Evolutionary conservation across 148 eudicot species (phyloP).

Genomic region (Chenopodium suecicum): DNA sequence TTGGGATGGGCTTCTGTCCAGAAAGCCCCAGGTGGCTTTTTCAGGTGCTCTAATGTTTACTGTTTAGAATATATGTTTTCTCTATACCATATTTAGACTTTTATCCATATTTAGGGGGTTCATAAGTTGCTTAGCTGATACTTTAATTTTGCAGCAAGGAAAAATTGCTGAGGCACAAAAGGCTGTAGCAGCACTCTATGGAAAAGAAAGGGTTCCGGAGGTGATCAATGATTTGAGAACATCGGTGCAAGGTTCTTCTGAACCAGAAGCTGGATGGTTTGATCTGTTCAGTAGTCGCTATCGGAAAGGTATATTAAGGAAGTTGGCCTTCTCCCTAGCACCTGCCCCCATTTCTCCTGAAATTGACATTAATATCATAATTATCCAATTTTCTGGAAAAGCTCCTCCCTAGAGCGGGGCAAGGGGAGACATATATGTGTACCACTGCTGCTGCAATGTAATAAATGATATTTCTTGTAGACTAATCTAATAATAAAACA

Average conservation of each 20-base stretch:
- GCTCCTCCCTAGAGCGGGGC: background rate
- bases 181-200: slow-evolving; percentile 55
- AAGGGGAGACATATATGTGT: background rate
- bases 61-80: background rate
- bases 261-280: slow-evolving; percentile 94
- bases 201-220: slow-evolving; percentile 78
- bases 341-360: background rate
- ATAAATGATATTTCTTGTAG: no score
- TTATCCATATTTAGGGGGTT: background rate
- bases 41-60: slow-evolving; percentile 52
- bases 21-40: slow-evolving; percentile 98
- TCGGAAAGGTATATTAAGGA: slow-evolving; percentile 51
- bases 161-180: slow-evolving; percentile 72
- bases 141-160: slow-evolving; percentile 67
- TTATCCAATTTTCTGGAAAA: background rate
- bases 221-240: slow-evolving; percentile 74
- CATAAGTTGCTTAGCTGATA: slow-evolving; percentile 14
- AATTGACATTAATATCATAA: background rate
- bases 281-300: slow-evolving; percentile 89
- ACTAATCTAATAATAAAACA: no score
- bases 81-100: background rate
- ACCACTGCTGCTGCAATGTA: no score
- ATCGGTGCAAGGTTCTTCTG: slow-evolving; percentile 68
- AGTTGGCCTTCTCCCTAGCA: background rate
- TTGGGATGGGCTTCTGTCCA: slow-evolving; percentile 92